A percentile compares a stretch with the other conserved stretches of the same genome.
phyloP scores from a whole-genome alignment of 495 filamentous ascomycete species.

The Staphylotrichum longicolle region DNA sequence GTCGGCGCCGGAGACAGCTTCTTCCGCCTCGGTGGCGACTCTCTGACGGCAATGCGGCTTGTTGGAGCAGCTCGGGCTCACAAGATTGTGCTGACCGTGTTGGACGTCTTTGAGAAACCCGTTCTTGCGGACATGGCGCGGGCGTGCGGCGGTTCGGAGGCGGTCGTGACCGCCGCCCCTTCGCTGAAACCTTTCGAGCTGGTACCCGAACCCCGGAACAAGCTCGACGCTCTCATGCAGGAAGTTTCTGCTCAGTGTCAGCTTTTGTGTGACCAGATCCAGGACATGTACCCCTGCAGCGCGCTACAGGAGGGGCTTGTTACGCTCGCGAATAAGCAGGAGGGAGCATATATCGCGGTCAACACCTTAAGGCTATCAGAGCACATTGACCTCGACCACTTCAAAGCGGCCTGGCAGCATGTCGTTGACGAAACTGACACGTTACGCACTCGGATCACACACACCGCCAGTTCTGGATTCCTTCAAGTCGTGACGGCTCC shows the following conservation, averaged over 20 bases:
- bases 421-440: slow-evolving; percentile 59
- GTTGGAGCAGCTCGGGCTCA: slow-evolving; percentile 38
- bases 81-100: slow-evolving; percentile 38
- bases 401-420: slow-evolving; percentile 50
- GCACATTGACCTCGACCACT: slow-evolving; percentile 40
- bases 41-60: slow-evolving; percentile 49
- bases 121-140: slow-evolving; percentile 30
- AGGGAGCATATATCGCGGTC: slow-evolving; percentile 42
- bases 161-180: neutral
- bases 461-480: slow-evolving; percentile 17
- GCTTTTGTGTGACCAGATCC: slow-evolving; percentile 38
- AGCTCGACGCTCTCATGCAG: slow-evolving; percentile 34
- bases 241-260: slow-evolving; percentile 48
- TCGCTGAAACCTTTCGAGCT: slow-evolving; percentile 47
- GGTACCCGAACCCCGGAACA: slow-evolving; percentile 32
- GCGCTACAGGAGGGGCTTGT: slow-evolving; percentile 54
- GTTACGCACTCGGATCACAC: slow-evolving; percentile 64
- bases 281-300: slow-evolving; percentile 61
- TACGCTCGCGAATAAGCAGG: slow-evolving; percentile 42
- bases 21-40: slow-evolving; percentile 52
- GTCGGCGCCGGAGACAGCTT: slow-evolving; percentile 45
- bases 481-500: slow-evolving; percentile 27
- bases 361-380: slow-evolving; percentile 45
- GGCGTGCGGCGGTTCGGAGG: neutral
- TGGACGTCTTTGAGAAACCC: slow-evolving; percentile 41